phyloP scores from a whole-genome alignment of 1,139 yeast genomes.

The Arxiozyma slooffiae region DNA sequence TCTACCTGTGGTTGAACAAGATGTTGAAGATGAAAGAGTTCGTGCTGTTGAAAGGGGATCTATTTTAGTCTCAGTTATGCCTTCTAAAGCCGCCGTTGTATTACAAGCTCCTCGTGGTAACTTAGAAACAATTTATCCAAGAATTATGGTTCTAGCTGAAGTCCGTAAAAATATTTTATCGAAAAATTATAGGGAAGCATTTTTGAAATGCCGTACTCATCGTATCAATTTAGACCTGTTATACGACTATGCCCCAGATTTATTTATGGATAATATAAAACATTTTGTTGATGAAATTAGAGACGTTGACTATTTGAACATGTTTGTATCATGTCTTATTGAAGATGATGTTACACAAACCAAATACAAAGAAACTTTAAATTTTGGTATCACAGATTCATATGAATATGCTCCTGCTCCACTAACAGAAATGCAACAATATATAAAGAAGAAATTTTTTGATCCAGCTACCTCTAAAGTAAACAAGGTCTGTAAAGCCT shows the following conservation, averaged over 20 bases:
- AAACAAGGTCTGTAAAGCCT: slow-evolving; percentile 64
- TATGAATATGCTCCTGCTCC: slow-evolving; percentile 29
- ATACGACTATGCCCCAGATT: slow-evolving; percentile 73
- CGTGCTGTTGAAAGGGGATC: slow-evolving; percentile 91
- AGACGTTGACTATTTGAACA: slow-evolving; percentile 66
- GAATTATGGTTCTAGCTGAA: slow-evolving; percentile 81
- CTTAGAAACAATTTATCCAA: slow-evolving; percentile 83
- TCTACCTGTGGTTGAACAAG: slow-evolving; percentile 31
- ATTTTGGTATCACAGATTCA: slow-evolving; percentile 25
- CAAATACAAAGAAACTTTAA: slow-evolving; percentile 69
- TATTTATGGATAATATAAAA: slow-evolving; percentile 55
- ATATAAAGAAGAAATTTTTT: slow-evolving; percentile 32
- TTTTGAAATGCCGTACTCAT: slow-evolving; percentile 76
- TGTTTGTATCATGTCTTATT: slow-evolving; percentile 75
- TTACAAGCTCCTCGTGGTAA: slow-evolving; percentile 96
- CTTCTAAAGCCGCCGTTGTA: slow-evolving; percentile 72
- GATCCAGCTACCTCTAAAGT: slow-evolving; percentile 49
- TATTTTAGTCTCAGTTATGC: slow-evolving; percentile 64
- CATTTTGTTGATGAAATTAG: slow-evolving; percentile 63
- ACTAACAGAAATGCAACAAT: slow-evolving; percentile 31
- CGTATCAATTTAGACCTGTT: slow-evolving; percentile 83
- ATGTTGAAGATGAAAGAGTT: slow-evolving; percentile 61
- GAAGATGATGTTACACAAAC: slow-evolving; percentile 82
- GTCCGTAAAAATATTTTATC: slow-evolving; percentile 60
- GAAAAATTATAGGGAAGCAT: slow-evolving; percentile 58